Percentiles rank a stretch among this genome's conserved stretches.
These are phyloP conservation scores for Penicillium sp. DNA, from an alignment of 2,329 filamentous ascomycete species.

Conservation along the genomic window DNA sequence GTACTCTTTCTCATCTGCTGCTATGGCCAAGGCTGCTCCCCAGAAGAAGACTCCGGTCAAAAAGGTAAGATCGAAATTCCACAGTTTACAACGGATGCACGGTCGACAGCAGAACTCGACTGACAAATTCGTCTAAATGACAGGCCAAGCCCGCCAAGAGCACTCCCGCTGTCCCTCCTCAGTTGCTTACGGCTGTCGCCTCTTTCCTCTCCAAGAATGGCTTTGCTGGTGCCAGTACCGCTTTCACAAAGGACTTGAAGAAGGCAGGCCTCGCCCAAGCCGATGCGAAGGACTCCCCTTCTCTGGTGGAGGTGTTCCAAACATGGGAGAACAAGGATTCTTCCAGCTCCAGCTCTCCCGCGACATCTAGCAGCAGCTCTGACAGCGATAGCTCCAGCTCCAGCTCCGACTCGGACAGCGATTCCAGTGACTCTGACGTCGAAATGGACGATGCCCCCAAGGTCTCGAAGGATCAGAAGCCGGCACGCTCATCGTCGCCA, in stretches of 20 bases:
- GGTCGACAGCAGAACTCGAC: slow-evolving; percentile 9
- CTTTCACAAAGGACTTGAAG: slow-evolving; percentile 61
- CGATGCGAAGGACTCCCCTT: slow-evolving; percentile 33
- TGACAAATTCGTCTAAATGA: slow-evolving; percentile 6
- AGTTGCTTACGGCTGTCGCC: slow-evolving; percentile 66
- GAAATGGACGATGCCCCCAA: slow-evolving; percentile 44
- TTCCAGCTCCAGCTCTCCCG: slow-evolving; percentile 16
- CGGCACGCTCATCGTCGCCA: slow-evolving; percentile 29
- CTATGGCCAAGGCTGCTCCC: slow-evolving; percentile 32
- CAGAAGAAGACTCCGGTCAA: slow-evolving; percentile 26
- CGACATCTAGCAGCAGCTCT: slow-evolving; percentile 19
- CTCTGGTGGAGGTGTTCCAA: slow-evolving; percentile 34
- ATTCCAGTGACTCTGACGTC: slow-evolving; percentile 40
- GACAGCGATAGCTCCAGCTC: slow-evolving; percentile 27
- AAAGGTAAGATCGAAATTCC: slow-evolving; percentile 16
- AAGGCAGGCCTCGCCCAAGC: slow-evolving; percentile 25
- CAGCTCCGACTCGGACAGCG: slow-evolving; percentile 18
- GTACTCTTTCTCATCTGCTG: slow-evolving; percentile 2
- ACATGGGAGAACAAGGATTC: slow-evolving; percentile 17
- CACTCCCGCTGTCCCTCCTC: slow-evolving; percentile 45
- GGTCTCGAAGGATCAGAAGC: slow-evolving; percentile 24
- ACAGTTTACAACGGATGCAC: background rate
- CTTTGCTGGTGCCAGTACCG: slow-evolving; percentile 60
- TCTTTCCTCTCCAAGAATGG: slow-evolving; percentile 64
- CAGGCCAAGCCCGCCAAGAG: slow-evolving; percentile 27